These are phyloP conservation scores for Globisporangium abappressorium DNA, from an alignment of 352 stramenopile genomes.

Conservation along the genomic window DNA sequence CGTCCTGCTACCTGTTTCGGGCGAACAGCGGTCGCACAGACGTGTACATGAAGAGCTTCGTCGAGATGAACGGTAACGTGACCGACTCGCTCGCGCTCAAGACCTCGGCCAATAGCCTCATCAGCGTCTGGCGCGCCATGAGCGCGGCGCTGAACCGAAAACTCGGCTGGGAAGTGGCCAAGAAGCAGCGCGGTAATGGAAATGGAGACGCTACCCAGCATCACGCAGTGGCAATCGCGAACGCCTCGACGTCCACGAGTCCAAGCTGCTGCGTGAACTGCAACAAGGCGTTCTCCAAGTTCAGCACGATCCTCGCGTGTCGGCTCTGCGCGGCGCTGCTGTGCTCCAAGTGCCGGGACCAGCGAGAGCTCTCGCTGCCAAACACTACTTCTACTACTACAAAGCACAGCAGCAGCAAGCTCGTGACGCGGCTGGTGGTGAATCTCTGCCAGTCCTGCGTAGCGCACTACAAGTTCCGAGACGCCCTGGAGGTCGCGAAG, in stretches of 20 bases:
- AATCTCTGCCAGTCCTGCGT: conserved; percentile 6
- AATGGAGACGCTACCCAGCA: neutral
- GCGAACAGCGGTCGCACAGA: conserved; percentile 30
- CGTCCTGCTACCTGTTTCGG: conserved; percentile 38
- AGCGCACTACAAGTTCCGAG: neutral
- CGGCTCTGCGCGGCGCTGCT: conserved; percentile 6
- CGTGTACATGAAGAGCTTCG: conserved; percentile 41
- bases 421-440: neutral
- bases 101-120: conserved; percentile 25
- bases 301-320: conserved; percentile 7
- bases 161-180: conserved; percentile 9
- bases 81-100: conserved; percentile 37
- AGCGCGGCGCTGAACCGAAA: neutral
- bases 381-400: neutral
- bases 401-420: neutral
- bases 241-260: neutral
- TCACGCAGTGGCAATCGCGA: neutral
- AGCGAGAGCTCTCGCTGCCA: conserved; percentile 4
- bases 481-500: conserved; percentile 4
- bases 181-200: neutral
- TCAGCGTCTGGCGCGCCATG: conserved; percentile 10
- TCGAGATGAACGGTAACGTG: conserved; percentile 41
- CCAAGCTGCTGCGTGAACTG: conserved; percentile 3
- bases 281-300: conserved; percentile 5
- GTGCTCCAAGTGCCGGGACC: conserved; percentile 16